phyloP scores from a whole-genome alignment of 441 rosid species.

The Euphorbia corollata region DNA sequence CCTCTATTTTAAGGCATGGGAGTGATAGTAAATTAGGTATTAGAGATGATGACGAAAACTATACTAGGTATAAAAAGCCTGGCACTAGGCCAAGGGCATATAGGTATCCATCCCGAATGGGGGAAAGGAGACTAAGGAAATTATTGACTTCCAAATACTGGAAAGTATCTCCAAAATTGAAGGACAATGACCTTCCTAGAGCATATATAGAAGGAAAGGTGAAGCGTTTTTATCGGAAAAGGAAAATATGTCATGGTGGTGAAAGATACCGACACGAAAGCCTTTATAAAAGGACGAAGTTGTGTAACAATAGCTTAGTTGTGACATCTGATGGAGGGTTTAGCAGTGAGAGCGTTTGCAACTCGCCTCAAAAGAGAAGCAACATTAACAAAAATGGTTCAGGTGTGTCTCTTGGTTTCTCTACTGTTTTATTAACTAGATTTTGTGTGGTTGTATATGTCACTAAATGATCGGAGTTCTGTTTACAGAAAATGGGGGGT shows the following conservation, averaged over 20 bases:
- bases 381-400: conserved; percentile 25
- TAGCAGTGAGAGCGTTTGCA: conserved; percentile 56
- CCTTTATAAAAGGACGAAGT: conserved; percentile 47
- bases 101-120: conserved; percentile 29
- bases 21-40: conserved; percentile 46
- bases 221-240: conserved; percentile 29
- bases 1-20: conserved; percentile 50
- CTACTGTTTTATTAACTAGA: conserved; percentile 4
- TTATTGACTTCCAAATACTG: conserved; percentile 28
- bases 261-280: conserved; percentile 30
- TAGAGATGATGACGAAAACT: conserved; percentile 47
- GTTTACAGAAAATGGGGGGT: conserved; percentile 33
- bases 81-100: conserved; percentile 27
- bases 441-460: conserved; percentile 5
- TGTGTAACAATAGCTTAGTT: conserved; percentile 27
- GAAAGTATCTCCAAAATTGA: conserved; percentile 36
- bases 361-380: conserved; percentile 28
- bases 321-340: conserved; percentile 35
- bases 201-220: conserved; percentile 34
- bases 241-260: conserved; percentile 26
- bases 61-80: conserved; percentile 22
- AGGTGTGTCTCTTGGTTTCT: conserved; percentile 14
- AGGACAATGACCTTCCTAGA: conserved; percentile 25
- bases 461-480: conserved; percentile 13
- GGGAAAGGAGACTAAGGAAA: conserved; percentile 35